phyloP scores from a whole-genome alignment of 2,329 filamentous ascomycete genomes.

The Diaporthe sp. region DNA sequence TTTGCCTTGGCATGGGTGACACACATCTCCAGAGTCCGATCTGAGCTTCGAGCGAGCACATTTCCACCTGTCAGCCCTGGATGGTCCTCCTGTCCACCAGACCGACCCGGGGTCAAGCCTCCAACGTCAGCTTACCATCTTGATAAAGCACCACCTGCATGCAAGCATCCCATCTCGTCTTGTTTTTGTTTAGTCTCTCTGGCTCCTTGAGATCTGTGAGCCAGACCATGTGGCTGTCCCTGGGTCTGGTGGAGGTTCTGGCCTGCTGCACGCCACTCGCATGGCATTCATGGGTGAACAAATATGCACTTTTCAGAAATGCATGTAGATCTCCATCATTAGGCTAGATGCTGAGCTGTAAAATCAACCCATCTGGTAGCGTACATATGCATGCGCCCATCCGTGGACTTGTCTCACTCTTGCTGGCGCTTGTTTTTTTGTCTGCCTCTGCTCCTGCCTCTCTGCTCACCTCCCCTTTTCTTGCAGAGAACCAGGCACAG shows the following conservation, averaged over 20 bases:
- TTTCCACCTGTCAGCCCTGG: neutral
- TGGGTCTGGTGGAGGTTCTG: neutral
- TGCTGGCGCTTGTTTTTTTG: neutral
- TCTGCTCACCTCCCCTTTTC: neutral
- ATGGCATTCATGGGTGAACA: neutral
- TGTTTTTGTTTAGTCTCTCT: neutral
- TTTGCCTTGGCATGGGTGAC: neutral
- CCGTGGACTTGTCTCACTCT: neutral
- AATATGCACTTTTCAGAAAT: neutral
- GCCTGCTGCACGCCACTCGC: neutral
- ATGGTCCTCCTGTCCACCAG: neutral
- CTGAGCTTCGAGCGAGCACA: neutral
- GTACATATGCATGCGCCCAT: neutral
- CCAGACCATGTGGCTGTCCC: conserved; percentile 3
- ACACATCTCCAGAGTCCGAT: neutral
- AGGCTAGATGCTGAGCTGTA: neutral
- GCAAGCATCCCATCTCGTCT: neutral
- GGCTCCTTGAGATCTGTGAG: neutral
- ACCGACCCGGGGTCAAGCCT: neutral
- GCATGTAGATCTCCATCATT: neutral
- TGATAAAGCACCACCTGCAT: neutral
- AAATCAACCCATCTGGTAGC: neutral
- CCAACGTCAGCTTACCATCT: neutral
- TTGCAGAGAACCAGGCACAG: neutral
- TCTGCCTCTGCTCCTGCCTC: neutral